These are phyloP conservation scores for Odonthalia washingtoniensis DNA, from an alignment of 31 red algal genomes.

Conservation along the genomic window DNA sequence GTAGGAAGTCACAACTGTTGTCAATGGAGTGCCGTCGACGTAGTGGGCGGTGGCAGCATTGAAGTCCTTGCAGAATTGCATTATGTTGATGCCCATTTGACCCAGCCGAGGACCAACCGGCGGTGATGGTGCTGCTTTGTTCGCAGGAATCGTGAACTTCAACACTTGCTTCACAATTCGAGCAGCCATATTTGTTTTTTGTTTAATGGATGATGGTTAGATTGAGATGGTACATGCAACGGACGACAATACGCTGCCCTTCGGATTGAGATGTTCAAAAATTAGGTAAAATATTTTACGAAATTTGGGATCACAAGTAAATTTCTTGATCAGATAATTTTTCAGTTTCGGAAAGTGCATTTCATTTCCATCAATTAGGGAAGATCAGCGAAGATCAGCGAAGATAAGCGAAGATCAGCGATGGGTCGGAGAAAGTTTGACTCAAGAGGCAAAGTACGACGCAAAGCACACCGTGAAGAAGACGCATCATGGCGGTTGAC, in stretches of 20 bases:
- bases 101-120: constrained; percentile 94
- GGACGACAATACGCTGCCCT: too few relatives aligned
- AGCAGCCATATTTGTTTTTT: constrained; percentile 54
- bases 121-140: constrained; percentile 89
- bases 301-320: too few relatives aligned
- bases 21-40: constrained; percentile 81
- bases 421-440: constrained; percentile 59
- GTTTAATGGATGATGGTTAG: too few relatives aligned
- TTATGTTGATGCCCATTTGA: constrained; percentile 94
- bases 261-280: too few relatives aligned
- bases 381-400: too few relatives aligned
- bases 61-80: constrained; percentile 99
- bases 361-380: too few relatives aligned
- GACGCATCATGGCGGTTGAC: constrained; percentile 60
- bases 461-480: constrained; percentile 45
- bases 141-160: constrained; percentile 85
- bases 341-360: too few relatives aligned
- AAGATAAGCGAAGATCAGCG: too few relatives aligned
- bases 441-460: constrained; percentile 31
- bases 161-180: constrained; percentile 78
- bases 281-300: too few relatives aligned
- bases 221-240: too few relatives aligned
- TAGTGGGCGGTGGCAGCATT: constrained; percentile 81
- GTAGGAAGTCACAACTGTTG: constrained; percentile 82
- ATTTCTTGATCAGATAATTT: too few relatives aligned